Evolutionary conservation across 2,329 filamentous ascomycete species (phyloP), one percentile per base, ranked within the genome.

Genomic region (Aspergillus bombycis): DNA sequence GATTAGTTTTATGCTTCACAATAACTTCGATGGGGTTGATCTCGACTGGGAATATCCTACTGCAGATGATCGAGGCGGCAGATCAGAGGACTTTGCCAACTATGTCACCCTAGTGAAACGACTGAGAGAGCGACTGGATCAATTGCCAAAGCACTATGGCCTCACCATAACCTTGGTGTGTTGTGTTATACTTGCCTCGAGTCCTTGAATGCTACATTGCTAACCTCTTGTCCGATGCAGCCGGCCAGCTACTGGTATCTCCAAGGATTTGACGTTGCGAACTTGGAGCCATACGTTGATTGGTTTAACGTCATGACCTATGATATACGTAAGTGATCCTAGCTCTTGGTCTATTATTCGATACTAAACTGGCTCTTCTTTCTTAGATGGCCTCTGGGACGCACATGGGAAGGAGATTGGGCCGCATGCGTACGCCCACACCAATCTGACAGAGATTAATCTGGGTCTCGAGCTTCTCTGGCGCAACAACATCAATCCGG

Each of bases 381-480:
- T 14, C 16, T 9, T 41, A 65, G 62, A 72, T 32, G 71, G 71
- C 8, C 45, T 64, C 11, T 73, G 71, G 71, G 71, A 72, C 54
- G 23, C 21, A n/a, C 26, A 60, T 7, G 64, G 63, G n/a, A 58
- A 62, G 12, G 67, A 67, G 12, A 50, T 64, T 4, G 58, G 62
- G 45, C 34, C 59, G 19, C 58, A 50, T 41, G 61, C 70, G 19
- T 58, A 63, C 5, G 68, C 62, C 2, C 72, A 73, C 30, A 73
- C 71, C n/a, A 74, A 73, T 43, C 38, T 74, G 11, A 73, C 72
- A 1, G 72, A 71, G 38, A 70, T 71, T 21, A 71, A 80, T 6
- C 32, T 66, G 0, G 74, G 75, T 0, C 55, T 83, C 0, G 76
- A 83, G 4, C 77, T 85, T 0, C 69, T 85, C 5, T 85, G 83